Conservation (phyloP, 2,329 filamentous ascomycete genomes). For the Sporothrix sp. region DNA sequence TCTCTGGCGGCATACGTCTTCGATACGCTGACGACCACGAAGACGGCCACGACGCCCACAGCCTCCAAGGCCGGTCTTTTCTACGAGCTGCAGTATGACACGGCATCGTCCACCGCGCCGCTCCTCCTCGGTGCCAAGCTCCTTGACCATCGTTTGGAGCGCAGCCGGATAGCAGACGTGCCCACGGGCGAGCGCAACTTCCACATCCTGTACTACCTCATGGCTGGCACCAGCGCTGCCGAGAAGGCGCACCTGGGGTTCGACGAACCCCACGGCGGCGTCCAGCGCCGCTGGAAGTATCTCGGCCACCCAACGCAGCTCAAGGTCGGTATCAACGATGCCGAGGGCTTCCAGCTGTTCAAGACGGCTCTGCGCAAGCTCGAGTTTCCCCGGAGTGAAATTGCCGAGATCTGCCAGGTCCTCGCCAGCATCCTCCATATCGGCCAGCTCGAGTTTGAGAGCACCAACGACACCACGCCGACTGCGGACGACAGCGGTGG, state of each 20-base stretch:
- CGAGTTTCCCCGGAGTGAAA: constrained; percentile 86
- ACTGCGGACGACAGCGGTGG: constrained; percentile 87
- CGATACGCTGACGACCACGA: constrained; percentile 91
- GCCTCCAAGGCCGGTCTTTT: constrained; percentile 94
- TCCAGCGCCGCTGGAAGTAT: constrained; percentile 84
- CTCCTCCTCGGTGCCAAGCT: constrained; percentile 89
- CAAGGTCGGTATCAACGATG: constrained; percentile 93
- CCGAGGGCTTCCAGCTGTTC: constrained; percentile 93
- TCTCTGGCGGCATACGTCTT: constrained; percentile 93
- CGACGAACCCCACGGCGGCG: constrained; percentile 36
- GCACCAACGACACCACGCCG: constrained; percentile 65
- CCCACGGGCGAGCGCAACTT: constrained; percentile 96
- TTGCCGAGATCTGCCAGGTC: constrained; percentile 94
- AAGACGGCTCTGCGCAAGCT: constrained; percentile 91
- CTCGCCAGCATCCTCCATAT: constrained; percentile 93
- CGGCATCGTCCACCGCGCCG: constrained; percentile 70
- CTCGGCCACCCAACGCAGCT: constrained; percentile 93
- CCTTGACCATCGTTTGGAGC: constrained; percentile 83
- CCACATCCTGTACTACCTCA: constrained; percentile 88
- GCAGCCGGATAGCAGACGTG: constrained; percentile 82
- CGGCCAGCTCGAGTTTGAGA: constrained; percentile 90
- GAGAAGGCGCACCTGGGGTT: constrained; percentile 78
- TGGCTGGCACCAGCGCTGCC: constrained; percentile 81
- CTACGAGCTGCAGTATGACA: constrained; percentile 95
- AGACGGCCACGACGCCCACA: constrained; percentile 88